Evolutionary conservation across 2,329 filamentous ascomycete genomes (phyloP), one percentile per base, ranked within the genome.

Genomic region (Sporothrix humicola): DNA sequence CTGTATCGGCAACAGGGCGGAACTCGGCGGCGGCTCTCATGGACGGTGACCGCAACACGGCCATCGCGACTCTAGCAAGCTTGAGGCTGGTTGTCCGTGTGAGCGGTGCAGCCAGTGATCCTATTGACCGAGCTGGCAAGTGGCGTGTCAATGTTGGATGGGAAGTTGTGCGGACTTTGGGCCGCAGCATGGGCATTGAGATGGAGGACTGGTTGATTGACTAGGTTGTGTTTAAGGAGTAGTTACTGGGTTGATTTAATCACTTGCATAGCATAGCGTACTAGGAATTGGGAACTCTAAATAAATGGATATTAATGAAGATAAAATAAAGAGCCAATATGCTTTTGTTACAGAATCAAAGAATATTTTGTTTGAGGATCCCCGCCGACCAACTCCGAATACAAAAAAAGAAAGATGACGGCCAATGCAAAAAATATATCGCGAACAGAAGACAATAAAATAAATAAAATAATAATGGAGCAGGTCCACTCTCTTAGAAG

Each of bases 61-160:
- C 88, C 56, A 86, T 96, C 68, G 90, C 92, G 3, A 95, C 93
- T 23, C 82, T 96, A 73, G 88, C 90, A 1, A 93, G 91, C 77
- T 81, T 96, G 79, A 82, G 92, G 58, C 79, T 96, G 77, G 81
- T 96, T 48, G 85, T 92, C 48, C 87, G 90, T 58, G 90, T 93
- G 2, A 90, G 89, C 17, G 86, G 86, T 2, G 73, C 72, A 17
- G 82, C 84, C 37, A 83, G 85, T 10, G 92, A 95, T 81, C 82
- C 87, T 37, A 84, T 94, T 78, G 93, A 95, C 79, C 84, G 89
- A 0, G 89, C 89, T 0, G 89, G 88, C 5, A 91, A 92, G 81
- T 96, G 92, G 92, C 89, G 91, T 78, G 91, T 95, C 10, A 93
- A 92, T 77, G 90, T 93, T 73, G 89, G 90, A 0, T 95, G 92